Evolutionary conservation across 2,329 filamentous ascomycete genomes (phyloP).

Genomic region (Alternaria metachromatica): DNA sequence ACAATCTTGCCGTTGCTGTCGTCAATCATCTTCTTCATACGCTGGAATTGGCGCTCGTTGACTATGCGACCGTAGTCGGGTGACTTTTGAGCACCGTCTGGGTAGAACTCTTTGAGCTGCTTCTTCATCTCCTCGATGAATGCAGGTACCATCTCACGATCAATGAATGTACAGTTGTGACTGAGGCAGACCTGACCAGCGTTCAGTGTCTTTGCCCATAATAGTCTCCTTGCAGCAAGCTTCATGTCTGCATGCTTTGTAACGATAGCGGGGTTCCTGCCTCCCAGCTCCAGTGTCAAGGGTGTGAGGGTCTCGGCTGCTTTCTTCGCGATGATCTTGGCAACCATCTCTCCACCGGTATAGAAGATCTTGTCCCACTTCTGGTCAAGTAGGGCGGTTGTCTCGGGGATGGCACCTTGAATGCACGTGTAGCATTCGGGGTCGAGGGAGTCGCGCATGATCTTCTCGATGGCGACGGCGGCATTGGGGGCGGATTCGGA

Average conservation of each 20-base stretch:
- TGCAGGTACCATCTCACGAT: slow-evolving; percentile 72
- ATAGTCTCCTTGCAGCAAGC: slow-evolving; percentile 80
- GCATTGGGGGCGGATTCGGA: slow-evolving; percentile 80
- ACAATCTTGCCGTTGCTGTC: slow-evolving; percentile 82
- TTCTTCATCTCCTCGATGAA: slow-evolving; percentile 79
- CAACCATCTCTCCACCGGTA: slow-evolving; percentile 80
- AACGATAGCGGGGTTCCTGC: slow-evolving; percentile 89
- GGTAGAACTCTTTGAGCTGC: slow-evolving; percentile 79
- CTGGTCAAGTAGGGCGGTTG: slow-evolving; percentile 79
- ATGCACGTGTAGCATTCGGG: slow-evolving; percentile 76
- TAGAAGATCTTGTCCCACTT: slow-evolving; percentile 99
- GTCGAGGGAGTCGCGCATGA: slow-evolving; percentile 79
- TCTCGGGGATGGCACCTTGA: slow-evolving; percentile 82
- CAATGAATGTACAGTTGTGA: slow-evolving; percentile 90
- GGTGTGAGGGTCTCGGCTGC: slow-evolving; percentile 71
- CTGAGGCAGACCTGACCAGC: slow-evolving; percentile 91
- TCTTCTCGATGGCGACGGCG: slow-evolving; percentile 79
- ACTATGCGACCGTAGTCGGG: slow-evolving; percentile 81
- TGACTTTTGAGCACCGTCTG: slow-evolving; percentile 78
- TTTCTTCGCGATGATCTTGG: slow-evolving; percentile 63
- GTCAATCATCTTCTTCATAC: slow-evolving; percentile 92
- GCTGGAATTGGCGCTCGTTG: slow-evolving; percentile 78
- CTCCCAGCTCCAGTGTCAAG: slow-evolving; percentile 87
- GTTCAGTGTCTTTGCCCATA: slow-evolving; percentile 89
- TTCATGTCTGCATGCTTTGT: slow-evolving; percentile 81